Conservation (phyloP, 106 monocot genomes). For the Triglochin maritima region DNA sequence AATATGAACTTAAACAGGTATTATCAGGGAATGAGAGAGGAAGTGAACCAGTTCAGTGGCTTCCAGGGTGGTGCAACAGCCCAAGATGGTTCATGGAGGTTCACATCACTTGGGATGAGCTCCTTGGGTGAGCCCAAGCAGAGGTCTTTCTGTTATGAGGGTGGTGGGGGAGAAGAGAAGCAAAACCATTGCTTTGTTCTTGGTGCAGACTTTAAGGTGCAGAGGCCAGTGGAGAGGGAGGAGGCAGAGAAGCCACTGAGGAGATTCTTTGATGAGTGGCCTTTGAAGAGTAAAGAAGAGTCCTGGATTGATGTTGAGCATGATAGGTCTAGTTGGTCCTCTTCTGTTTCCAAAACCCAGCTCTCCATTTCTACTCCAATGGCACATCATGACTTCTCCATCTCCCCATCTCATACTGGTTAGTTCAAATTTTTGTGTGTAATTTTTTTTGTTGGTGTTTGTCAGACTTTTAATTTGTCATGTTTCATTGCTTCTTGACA, state of each 20-base stretch:
- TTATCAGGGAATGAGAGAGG: slow-evolving; percentile 38
- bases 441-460: too few relatives aligned
- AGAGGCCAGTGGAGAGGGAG: slow-evolving; percentile 5
- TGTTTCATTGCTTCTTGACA: too few relatives aligned
- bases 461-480: too few relatives aligned
- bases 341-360: slow-evolving; percentile 20
- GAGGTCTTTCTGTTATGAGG: slow-evolving; percentile 5
- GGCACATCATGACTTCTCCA: slow-evolving; percentile 5
- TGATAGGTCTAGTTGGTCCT: slow-evolving; percentile 4
- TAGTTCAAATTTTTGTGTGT: too few relatives aligned
- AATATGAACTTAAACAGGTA: slow-evolving; percentile 25
- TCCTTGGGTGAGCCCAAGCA: slow-evolving; percentile 25
- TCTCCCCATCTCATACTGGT: too few relatives aligned
- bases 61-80: slow-evolving; percentile 21
- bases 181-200: slow-evolving; percentile 23
- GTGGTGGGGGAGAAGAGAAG: slow-evolving; percentile 4
- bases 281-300: slow-evolving; percentile 14
- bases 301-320: slow-evolving; percentile 16
- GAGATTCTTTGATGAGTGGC: slow-evolving; percentile 23
- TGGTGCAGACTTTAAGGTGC: slow-evolving; percentile 20
- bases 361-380: slow-evolving; percentile 15
- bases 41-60: slow-evolving; percentile 33
- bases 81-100: slow-evolving; percentile 44
- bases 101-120: slow-evolving; percentile 40
- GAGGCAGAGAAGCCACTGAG: slow-evolving; percentile 15